Evolutionary conservation across 2,329 filamentous ascomycete species (phyloP).

Genomic region (Hawksworthiomyces lignivorus): DNA sequence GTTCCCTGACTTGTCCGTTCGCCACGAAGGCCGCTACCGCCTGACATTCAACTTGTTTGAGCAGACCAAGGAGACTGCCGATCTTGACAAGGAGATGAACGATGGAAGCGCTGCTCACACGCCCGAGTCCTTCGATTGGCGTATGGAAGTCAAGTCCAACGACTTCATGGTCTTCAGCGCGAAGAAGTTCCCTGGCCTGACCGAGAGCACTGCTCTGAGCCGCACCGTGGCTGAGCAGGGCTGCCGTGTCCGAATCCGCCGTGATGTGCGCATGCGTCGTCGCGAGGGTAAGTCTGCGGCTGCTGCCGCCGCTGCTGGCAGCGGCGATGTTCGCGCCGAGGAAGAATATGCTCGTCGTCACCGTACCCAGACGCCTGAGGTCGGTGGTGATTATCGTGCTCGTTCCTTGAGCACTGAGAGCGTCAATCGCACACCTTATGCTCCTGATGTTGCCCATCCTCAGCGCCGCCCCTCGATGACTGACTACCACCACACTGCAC

Average conservation of each 20-base stretch:
- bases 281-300: constrained; percentile 41
- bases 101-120: constrained; percentile 24
- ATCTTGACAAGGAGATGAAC: constrained; percentile 56
- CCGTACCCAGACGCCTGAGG: constrained; percentile 26
- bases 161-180: constrained; percentile 89
- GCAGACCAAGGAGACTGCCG: constrained; percentile 77
- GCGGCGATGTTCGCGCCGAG: constrained; percentile 15
- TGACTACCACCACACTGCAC: constrained; percentile 19
- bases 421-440: constrained; percentile 23
- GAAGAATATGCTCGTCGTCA: constrained; percentile 24
- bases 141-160: constrained; percentile 81
- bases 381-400: constrained; percentile 19
- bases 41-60: constrained; percentile 90
- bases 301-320: constrained; percentile 2
- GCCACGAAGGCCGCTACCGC: constrained; percentile 90
- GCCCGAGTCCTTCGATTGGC: constrained; percentile 62
- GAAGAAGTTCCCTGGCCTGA: constrained; percentile 95
- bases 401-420: constrained; percentile 27
- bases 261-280: constrained; percentile 50
- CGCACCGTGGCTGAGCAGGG: constrained; percentile 92
- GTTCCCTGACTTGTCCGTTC: constrained; percentile 91
- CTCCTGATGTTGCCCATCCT: constrained; percentile 16
- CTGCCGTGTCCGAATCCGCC: constrained; percentile 88
- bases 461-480: constrained; percentile 25
- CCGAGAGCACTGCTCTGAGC: constrained; percentile 81